Conservation (phyloP, 2,329 filamentous ascomycete genomes). For the Penicillium sp. region DNA sequence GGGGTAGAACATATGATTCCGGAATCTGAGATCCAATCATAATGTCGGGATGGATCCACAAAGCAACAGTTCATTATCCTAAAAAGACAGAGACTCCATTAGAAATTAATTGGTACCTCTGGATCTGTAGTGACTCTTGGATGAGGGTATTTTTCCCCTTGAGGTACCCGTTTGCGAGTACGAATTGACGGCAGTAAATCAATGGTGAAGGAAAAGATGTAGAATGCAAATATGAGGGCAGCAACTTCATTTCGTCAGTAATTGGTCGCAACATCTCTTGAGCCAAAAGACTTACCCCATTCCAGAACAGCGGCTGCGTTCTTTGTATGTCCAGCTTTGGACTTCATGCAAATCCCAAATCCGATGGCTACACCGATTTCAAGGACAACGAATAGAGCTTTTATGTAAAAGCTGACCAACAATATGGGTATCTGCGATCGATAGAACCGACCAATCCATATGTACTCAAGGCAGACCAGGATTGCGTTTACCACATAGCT, state of each 20-base stretch:
- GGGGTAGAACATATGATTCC: neutral
- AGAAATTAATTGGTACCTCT: neutral
- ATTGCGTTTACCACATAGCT: neutral
- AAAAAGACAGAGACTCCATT: neutral
- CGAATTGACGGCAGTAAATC: neutral
- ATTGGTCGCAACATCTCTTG: neutral
- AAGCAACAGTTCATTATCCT: neutral
- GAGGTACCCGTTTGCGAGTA: neutral
- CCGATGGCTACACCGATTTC: neutral
- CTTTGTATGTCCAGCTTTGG: neutral
- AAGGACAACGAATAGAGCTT: neutral
- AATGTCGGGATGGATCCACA: neutral
- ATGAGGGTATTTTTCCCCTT: neutral
- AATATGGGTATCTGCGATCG: neutral
- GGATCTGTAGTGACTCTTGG: neutral
- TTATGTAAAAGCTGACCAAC: neutral
- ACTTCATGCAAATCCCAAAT: neutral
- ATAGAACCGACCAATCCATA: neutral
- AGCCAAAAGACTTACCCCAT: neutral
- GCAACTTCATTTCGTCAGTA: neutral
- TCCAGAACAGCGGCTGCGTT: neutral
- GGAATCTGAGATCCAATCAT: neutral
- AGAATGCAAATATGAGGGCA: neutral
- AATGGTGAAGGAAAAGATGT: neutral
- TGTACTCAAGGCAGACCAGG: neutral